Evolutionary conservation across 768 basidiomycete species (phyloP).

Genomic region (Pleurotus cornucopiae): DNA sequence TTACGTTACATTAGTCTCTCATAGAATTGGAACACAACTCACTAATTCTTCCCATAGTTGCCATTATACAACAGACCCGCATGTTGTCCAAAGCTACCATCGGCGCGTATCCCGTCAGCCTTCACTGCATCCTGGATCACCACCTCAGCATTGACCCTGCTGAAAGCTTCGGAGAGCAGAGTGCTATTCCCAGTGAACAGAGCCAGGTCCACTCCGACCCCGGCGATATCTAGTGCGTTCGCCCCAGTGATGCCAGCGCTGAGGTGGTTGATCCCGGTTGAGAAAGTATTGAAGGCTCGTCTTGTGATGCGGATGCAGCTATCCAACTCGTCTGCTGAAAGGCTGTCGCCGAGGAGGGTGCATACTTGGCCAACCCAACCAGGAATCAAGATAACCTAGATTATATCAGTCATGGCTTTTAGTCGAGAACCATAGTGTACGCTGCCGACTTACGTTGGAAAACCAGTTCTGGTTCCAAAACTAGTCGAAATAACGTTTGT

Average conservation of each 20-base stretch:
- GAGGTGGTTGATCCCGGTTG: constrained; percentile 30
- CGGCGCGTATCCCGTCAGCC: constrained; percentile 39
- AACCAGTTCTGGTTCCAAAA: constrained; percentile 53
- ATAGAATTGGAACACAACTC: neutral
- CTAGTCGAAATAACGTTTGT: neutral
- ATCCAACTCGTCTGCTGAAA: constrained; percentile 27
- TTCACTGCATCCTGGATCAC: constrained; percentile 28
- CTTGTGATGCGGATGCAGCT: constrained; percentile 36
- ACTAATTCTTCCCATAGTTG: constrained; percentile 25
- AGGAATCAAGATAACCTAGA: constrained; percentile 49
- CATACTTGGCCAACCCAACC: constrained; percentile 43
- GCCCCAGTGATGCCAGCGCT: constrained; percentile 43
- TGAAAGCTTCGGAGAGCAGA: constrained; percentile 28
- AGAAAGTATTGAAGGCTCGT: constrained; percentile 36
- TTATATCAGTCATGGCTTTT: neutral
- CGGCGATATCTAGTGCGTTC: constrained; percentile 48
- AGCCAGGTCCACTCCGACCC: constrained; percentile 35
- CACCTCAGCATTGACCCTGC: constrained; percentile 35
- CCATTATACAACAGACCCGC: constrained; percentile 44
- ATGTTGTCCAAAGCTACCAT: constrained; percentile 29
- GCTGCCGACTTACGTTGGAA: constrained; percentile 29
- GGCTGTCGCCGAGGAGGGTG: constrained; percentile 33
- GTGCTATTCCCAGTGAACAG: constrained; percentile 23
- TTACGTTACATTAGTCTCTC: no score
- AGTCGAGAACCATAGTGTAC: no score